phyloP scores from a whole-genome alignment of 116 monocot genomes.

The Cymodocea nodosa region DNA sequence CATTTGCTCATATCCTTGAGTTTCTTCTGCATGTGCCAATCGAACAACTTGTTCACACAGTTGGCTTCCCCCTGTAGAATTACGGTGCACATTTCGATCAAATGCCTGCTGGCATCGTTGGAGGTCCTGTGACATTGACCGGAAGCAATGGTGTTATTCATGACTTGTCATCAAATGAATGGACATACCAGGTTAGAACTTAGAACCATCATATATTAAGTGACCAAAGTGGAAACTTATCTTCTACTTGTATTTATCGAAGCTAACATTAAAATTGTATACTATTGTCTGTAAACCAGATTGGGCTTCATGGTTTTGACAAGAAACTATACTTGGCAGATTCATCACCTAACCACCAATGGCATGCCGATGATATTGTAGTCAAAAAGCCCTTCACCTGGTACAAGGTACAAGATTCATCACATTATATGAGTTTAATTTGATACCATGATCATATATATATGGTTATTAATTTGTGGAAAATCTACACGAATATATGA shows the following conservation, averaged over 20 bases:
- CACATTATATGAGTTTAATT: too few species aligned
- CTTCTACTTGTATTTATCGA: too few species aligned
- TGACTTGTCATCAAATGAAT: conserved; percentile 30
- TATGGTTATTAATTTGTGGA: too few species aligned
- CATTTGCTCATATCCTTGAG: too few species aligned
- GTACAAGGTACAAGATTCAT: conserved; percentile 19
- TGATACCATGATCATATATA: too few species aligned
- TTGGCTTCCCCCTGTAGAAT: conserved; percentile 10
- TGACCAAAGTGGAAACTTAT: too few species aligned
- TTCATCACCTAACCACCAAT: conserved; percentile 2
- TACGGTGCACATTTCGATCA: conserved; percentile 23
- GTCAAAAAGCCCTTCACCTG: conserved; percentile 55
- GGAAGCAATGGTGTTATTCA: conserved; percentile 1
- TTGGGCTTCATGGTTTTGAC: conserved; percentile 24
- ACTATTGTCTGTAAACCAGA: background rate
- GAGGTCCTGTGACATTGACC: conserved; percentile 19
- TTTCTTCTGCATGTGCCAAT: too few species aligned
- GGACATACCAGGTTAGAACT: conserved; percentile 48
- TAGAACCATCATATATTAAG: too few species aligned
- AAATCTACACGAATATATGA: too few species aligned
- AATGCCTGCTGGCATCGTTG: conserved; percentile 14
- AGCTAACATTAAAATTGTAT: background rate
- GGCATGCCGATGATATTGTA: conserved; percentile 16
- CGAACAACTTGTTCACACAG: too few species aligned
- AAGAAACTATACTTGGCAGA: conserved; percentile 16